A percentile compares a stretch with the other conserved stretches of the same genome.
These are phyloP conservation scores for Candida odintsovae DNA, from an alignment of 805 yeast genomes.

Conservation along the genomic window DNA sequence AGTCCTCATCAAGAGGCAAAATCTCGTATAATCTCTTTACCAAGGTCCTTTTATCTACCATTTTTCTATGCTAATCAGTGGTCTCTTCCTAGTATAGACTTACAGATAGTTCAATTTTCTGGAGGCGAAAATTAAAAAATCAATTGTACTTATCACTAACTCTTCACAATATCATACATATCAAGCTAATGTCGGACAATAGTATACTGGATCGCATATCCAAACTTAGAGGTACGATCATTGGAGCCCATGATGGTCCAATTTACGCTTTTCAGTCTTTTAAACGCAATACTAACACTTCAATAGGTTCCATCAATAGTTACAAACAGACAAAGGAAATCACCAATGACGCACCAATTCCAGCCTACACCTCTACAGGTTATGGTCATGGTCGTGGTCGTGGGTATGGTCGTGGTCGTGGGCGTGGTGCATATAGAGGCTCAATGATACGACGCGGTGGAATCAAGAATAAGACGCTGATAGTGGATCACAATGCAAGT, in stretches of 20 bases:
- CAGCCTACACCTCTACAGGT: neutral
- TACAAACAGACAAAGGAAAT: conserved; percentile 9
- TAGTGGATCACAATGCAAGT: conserved; percentile 23
- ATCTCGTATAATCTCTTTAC: conserved; percentile 25
- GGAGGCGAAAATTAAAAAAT: neutral
- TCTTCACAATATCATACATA: neutral
- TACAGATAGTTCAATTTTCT: neutral
- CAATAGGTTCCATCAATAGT: conserved; percentile 15
- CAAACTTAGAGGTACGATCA: conserved; percentile 16
- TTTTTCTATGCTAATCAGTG: neutral
- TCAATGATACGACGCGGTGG: conserved; percentile 1
- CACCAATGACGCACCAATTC: conserved; percentile 4
- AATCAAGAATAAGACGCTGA: conserved; percentile 27
- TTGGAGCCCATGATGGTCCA: neutral
- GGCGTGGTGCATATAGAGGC: conserved; percentile 3
- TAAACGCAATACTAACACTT: neutral
- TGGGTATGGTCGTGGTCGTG: conserved; percentile 13
- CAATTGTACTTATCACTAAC: neutral
- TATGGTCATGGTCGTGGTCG: conserved; percentile 16
- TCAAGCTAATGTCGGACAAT: neutral
- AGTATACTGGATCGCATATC: conserved; percentile 15
- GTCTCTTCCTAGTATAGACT: neutral
- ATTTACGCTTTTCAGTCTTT: neutral
- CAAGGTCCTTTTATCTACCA: conserved; percentile 4
- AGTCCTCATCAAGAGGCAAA: conserved; percentile 54